These are phyloP conservation scores for Oehlia diaphana DNA, from an alignment of 192 early-diverging fungal genomes.

Conservation along the genomic window DNA sequence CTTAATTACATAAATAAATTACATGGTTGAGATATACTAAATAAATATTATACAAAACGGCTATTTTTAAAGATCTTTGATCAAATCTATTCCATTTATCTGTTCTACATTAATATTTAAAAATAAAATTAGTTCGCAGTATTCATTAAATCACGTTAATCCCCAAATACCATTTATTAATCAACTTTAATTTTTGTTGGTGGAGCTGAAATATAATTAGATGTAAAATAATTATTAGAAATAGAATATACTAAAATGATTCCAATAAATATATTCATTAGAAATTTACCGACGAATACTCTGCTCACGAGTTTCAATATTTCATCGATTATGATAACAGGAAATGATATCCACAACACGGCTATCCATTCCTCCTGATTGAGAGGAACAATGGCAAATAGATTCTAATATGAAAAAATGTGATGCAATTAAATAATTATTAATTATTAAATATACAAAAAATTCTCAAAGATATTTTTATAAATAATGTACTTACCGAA, in stretches of 20 bases:
- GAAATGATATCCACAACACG: constrained; percentile 85
- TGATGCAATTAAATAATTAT: background rate
- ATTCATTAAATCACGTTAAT: background rate
- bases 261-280: background rate
- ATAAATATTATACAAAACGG: too few relatives aligned
- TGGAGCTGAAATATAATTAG: background rate
- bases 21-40: too few relatives aligned
- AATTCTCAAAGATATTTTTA: background rate
- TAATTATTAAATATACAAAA: constrained; percentile 9
- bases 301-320: constrained; percentile 76
- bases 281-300: constrained; percentile 37
- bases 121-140: background rate
- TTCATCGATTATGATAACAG: constrained; percentile 94
- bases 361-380: constrained; percentile 88
- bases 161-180: background rate
- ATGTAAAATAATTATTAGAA: background rate
- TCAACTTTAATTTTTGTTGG: constrained; percentile 11
- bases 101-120: background rate
- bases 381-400: constrained; percentile 91
- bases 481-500: constrained; percentile 50
- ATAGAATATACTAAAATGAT: background rate
- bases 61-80: too few relatives aligned
- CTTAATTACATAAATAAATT: too few relatives aligned
- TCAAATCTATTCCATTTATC: background rate
- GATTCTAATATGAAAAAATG: constrained; percentile 38